A percentile compares a stretch with the other conserved stretches of the same genome.
These are phyloP conservation scores for Lippia alba DNA, from an alignment of 305 asterid species.

Conservation along the genomic window DNA sequence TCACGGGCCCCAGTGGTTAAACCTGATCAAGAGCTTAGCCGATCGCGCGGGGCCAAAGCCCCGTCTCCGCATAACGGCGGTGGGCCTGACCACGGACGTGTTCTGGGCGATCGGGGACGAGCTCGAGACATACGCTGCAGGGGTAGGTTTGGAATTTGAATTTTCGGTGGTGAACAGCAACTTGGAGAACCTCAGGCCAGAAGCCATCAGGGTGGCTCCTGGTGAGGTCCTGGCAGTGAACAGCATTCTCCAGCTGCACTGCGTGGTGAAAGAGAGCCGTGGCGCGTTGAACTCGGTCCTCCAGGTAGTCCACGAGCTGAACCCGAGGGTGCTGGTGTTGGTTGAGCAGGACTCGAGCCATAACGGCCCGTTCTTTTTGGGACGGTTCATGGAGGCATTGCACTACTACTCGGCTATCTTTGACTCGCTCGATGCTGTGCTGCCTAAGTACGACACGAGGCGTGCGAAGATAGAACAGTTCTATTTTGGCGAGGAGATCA, in stretches of 20 bases:
- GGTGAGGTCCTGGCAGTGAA: slow-evolving; percentile 77
- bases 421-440: slow-evolving; percentile 73
- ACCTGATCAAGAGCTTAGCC: slow-evolving; percentile 61
- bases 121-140: slow-evolving; percentile 57
- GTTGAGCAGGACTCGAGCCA: slow-evolving; percentile 93
- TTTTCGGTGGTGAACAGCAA: slow-evolving; percentile 62
- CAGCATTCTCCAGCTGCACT: slow-evolving; percentile 79
- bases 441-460: slow-evolving; percentile 78
- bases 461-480: slow-evolving; percentile 88
- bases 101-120: slow-evolving; percentile 64
- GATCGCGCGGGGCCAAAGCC: slow-evolving; percentile 45
- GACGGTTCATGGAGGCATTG: slow-evolving; percentile 86
- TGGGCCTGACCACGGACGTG: slow-evolving; percentile 53
- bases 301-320: slow-evolving; percentile 68
- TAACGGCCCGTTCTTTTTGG: slow-evolving; percentile 85
- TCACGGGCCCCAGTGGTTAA: slow-evolving; percentile 77
- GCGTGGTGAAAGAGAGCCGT: slow-evolving; percentile 86
- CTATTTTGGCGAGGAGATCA: slow-evolving; percentile 86
- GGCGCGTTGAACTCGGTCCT: slow-evolving; percentile 80
- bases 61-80: slow-evolving; percentile 64
- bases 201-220: slow-evolving; percentile 51
- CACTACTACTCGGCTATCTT: slow-evolving; percentile 83
- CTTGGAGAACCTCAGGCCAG: slow-evolving; percentile 68
- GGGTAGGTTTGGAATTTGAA: slow-evolving; percentile 53
- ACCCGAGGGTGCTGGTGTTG: slow-evolving; percentile 68